Evolutionary conservation across 2,329 filamentous ascomycete genomes (phyloP), one percentile per base, ranked within the genome.

Genomic region (Rugonectria rugulosa): DNA sequence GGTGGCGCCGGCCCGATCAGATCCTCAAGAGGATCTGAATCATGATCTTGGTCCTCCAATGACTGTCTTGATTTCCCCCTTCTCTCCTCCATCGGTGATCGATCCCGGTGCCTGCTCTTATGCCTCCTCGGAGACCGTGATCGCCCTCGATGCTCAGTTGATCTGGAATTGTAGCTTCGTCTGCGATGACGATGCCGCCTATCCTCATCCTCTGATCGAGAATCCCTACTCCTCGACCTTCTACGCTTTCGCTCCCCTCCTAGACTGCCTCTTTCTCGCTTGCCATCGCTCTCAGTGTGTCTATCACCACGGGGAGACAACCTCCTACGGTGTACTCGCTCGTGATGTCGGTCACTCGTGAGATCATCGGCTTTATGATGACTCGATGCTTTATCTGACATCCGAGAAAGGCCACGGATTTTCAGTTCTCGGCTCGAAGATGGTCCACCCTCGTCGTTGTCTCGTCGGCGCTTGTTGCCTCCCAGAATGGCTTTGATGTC

Each of bases 1-100:
- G 80, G 81, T 23, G 87, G 86, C 8, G 84, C 86, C 1, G 92
- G 92, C 0, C 92, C 93, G 27, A 97, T 87, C 17, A 94, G 77
- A 4, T 88, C 85, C 53, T 92, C 88, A 4, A 92, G 75, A 1
- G 90, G 88, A 69, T 96, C 91, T 0, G 90, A 92, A 32, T 69
- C 67, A 5, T 69, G 59, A 3, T 62, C 54, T 12, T 59, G 26
- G 15, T 26, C 44, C 21, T 61, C 53, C 17, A 34, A 31, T 5
- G 56, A 23, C 24, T 45, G 31, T 24, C 55, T 67, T 40, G 48
- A 36, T 47, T 64, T 64, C 20, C 50, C 44, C 7, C 53, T 61
- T 6, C 34, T 17, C 38, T 55, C 47, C 11, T 57, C 40, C 43
- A 63, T 24, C 20, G 65, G 64, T 14, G 71, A 74, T 21, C 72